Conservation (phyloP, 2,329 filamentous ascomycete species). For the Phyllosticta citrichinensis region DNA sequence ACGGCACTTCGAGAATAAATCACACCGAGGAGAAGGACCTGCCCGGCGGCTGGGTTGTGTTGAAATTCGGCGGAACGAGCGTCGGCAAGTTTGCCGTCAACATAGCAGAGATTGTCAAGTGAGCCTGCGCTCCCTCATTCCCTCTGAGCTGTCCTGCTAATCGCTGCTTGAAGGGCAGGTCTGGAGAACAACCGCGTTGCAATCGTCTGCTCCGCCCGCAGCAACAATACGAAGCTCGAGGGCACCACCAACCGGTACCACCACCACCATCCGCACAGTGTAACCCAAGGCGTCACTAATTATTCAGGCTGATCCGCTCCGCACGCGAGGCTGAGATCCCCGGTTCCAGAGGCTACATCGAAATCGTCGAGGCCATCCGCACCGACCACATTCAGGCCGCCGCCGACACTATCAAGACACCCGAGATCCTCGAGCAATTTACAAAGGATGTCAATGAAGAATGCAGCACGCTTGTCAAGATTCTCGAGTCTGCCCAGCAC, state of each 20-base stretch:
- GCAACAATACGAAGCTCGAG: constrained; percentile 85
- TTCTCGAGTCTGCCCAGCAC: constrained; percentile 52
- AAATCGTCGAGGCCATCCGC: constrained; percentile 71
- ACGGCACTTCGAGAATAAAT: constrained; percentile 19
- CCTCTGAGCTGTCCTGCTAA: constrained; percentile 1
- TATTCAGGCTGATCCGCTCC: constrained; percentile 33
- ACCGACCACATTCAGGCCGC: constrained; percentile 71
- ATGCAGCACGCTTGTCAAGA: constrained; percentile 72
- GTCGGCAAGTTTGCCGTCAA: constrained; percentile 79
- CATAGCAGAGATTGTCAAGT: constrained; percentile 54
- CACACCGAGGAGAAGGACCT: constrained; percentile 38
- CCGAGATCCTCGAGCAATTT: constrained; percentile 43
- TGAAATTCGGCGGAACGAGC: constrained; percentile 93
- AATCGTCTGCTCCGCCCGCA: constrained; percentile 91
- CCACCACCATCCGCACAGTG: constrained; percentile 10
- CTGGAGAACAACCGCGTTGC: constrained; percentile 65
- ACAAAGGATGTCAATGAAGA: constrained; percentile 61
- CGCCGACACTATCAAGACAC: constrained; percentile 35
- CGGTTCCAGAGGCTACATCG: constrained; percentile 48
- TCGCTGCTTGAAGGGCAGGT: constrained; percentile 30
- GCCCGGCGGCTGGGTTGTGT: constrained; percentile 64
- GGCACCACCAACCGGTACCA: constrained; percentile 90
- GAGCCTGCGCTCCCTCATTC: constrained; percentile 32
- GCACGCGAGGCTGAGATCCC: constrained; percentile 37
- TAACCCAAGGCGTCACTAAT: neutral